A percentile compares a stretch with the other conserved stretches of the same genome.
Conservation (phyloP, 2,329 filamentous ascomycete genomes). For the Penicillium sclerotigenum region DNA sequence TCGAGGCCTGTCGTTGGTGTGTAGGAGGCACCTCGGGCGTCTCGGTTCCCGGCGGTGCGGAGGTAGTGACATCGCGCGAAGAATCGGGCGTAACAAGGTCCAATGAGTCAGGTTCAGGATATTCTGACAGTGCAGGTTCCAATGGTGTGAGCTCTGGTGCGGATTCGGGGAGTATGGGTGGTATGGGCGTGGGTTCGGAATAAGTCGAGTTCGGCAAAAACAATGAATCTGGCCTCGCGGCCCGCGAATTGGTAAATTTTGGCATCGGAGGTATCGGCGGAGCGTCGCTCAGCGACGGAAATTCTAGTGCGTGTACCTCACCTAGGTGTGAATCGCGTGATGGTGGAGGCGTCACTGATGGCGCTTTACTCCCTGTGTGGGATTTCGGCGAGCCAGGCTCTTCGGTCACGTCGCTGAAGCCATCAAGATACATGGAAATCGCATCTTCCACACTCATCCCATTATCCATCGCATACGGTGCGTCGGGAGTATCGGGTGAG, state of each 20-base stretch:
- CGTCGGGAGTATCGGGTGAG: slow-evolving; percentile 60
- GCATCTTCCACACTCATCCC: slow-evolving; percentile 60
- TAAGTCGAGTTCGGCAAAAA: slow-evolving; percentile 2
- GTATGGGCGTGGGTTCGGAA: slow-evolving; percentile 4
- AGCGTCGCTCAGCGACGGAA: slow-evolving; percentile 20
- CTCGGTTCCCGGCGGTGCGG: slow-evolving; percentile 5
- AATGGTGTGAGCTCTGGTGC: slow-evolving; percentile 7
- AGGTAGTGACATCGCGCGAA: slow-evolving; percentile 8
- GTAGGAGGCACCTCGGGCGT: background rate
- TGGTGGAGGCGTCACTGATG: slow-evolving; percentile 28
- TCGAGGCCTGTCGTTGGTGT: slow-evolving; percentile 25
- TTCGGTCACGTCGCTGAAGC: slow-evolving; percentile 50
- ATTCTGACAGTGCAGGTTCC: slow-evolving; percentile 1
- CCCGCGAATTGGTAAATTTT: background rate
- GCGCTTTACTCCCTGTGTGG: slow-evolving; percentile 31
- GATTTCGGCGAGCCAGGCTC: slow-evolving; percentile 36
- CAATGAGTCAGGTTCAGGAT: slow-evolving; percentile 5
- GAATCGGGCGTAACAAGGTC: slow-evolving; percentile 5
- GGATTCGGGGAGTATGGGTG: slow-evolving; percentile 13
- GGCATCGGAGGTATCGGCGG: slow-evolving; percentile 22
- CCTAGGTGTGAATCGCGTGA: slow-evolving; percentile 28
- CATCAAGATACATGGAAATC: slow-evolving; percentile 59
- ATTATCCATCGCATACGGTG: slow-evolving; percentile 55
- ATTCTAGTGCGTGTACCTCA: slow-evolving; percentile 24
- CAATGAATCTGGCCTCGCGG: background rate